Evolutionary conservation across 1,284 basidiomycete genomes (phyloP).

Genomic region (Melanopsichium pennsylvanicum): DNA sequence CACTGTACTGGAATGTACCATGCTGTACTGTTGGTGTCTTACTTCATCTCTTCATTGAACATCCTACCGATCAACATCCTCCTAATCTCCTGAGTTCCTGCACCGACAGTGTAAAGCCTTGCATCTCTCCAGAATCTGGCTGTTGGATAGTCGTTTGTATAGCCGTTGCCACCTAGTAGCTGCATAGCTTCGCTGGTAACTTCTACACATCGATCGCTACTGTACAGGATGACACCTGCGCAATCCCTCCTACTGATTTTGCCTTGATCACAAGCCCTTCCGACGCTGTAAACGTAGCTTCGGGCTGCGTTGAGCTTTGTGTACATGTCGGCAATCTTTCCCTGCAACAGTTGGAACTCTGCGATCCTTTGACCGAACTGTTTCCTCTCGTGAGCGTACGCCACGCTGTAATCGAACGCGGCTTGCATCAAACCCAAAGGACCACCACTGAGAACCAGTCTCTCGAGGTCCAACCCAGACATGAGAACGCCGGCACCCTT

Average conservation of each 20-base stretch:
- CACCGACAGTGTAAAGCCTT: slow-evolving; percentile 56
- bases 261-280: slow-evolving; percentile 49
- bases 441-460: slow-evolving; percentile 88
- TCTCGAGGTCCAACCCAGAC: slow-evolving; percentile 90
- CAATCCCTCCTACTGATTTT: slow-evolving; percentile 69
- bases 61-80: slow-evolving; percentile 57
- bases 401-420: slow-evolving; percentile 85
- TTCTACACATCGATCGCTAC: slow-evolving; percentile 47
- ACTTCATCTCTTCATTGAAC: too few species aligned
- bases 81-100: slow-evolving; percentile 60
- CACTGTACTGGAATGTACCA: too few species aligned
- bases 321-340: slow-evolving; percentile 85
- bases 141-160: slow-evolving; percentile 50
- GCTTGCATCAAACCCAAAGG: slow-evolving; percentile 86
- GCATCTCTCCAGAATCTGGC: slow-evolving; percentile 52
- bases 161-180: slow-evolving; percentile 55
- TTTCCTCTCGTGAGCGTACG: slow-evolving; percentile 88
- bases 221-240: slow-evolving; percentile 56
- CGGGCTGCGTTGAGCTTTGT: slow-evolving; percentile 87
- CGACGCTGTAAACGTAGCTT: slow-evolving; percentile 88
- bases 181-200: slow-evolving; percentile 57
- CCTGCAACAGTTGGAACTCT: slow-evolving; percentile 96
- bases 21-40: too few species aligned
- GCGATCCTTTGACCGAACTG: slow-evolving; percentile 87
- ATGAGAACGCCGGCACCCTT: slow-evolving; percentile 86